Percentiles rank a stretch among this genome's conserved stretches.
phyloP scores from a whole-genome alignment of 495 filamentous ascomycete genomes.

The Lasiosphaeria ovina region DNA sequence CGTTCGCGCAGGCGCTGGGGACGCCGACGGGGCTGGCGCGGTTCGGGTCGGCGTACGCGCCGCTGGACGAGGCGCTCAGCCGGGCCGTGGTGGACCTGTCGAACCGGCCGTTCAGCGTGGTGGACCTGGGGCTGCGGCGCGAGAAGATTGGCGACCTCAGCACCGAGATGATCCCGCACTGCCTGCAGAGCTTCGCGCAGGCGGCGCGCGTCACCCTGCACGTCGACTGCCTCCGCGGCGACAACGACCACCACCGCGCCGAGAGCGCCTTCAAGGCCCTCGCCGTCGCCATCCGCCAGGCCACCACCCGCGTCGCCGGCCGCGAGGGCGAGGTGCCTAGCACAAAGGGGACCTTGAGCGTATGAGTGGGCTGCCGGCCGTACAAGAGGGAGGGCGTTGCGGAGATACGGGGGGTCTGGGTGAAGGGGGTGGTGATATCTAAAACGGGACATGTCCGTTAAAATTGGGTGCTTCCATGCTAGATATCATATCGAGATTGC shows the following conservation, averaged over 20 bases:
- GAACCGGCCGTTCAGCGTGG: constrained; percentile 79
- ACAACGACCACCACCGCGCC: constrained; percentile 94
- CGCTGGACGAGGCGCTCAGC: constrained; percentile 92
- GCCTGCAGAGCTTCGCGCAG: constrained; percentile 88
- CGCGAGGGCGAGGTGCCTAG: constrained; percentile 88
- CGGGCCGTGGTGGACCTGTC: constrained; percentile 93
- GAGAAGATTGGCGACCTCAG: constrained; percentile 93
- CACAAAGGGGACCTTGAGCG: constrained; percentile 80
- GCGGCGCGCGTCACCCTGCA: constrained; percentile 88
- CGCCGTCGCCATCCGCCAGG: constrained; percentile 76
- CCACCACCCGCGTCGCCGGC: constrained; percentile 69
- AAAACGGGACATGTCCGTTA: neutral
- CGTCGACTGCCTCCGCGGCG: constrained; percentile 81
- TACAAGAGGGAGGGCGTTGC: neutral
- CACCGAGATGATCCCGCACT: constrained; percentile 97
- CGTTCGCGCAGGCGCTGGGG: constrained; percentile 76
- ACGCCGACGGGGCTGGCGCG: constrained; percentile 75
- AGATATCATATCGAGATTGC: no score
- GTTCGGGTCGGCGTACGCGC: constrained; percentile 87
- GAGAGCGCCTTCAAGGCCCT: constrained; percentile 98
- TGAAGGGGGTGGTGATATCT: neutral
- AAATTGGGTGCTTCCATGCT: no score
- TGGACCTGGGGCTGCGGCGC: constrained; percentile 74
- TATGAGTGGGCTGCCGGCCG: constrained; percentile 22
- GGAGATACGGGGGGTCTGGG: neutral